Percentiles rank a stretch among this genome's conserved stretches.
phyloP scores from a whole-genome alignment of 495 filamentous ascomycete genomes.

The Penicillium coprophilum region DNA sequence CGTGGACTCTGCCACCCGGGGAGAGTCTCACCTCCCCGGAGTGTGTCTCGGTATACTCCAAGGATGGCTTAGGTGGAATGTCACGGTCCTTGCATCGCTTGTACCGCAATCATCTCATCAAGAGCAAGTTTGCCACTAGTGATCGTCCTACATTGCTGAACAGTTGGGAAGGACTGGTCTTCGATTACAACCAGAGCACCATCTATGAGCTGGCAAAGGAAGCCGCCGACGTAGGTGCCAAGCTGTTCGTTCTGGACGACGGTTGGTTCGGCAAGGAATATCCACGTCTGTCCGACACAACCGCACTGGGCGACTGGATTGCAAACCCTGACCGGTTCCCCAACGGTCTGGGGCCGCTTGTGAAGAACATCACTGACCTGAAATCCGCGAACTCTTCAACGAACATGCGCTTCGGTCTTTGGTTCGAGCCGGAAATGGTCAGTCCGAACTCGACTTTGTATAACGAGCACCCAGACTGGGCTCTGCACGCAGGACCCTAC shows the following conservation, averaged over 20 bases:
- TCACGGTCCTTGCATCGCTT: slow-evolving; percentile 53
- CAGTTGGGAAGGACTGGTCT: slow-evolving; percentile 57
- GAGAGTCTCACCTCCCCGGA: slow-evolving; percentile 54
- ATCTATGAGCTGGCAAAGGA: slow-evolving; percentile 50
- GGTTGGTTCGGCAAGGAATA: slow-evolving; percentile 59
- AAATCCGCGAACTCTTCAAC: slow-evolving; percentile 40
- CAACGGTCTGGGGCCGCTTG: slow-evolving; percentile 45
- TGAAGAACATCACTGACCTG: slow-evolving; percentile 44
- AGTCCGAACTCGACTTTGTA: slow-evolving; percentile 55
- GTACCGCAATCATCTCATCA: slow-evolving; percentile 55
- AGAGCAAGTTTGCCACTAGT: slow-evolving; percentile 48
- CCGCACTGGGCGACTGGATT: slow-evolving; percentile 56
- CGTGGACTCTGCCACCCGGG: slow-evolving; percentile 44
- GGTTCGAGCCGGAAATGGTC: slow-evolving; percentile 61
- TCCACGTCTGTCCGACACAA: slow-evolving; percentile 47
- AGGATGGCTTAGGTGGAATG: slow-evolving; percentile 53
- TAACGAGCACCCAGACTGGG: slow-evolving; percentile 55
- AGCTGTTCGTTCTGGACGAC: slow-evolving; percentile 57
- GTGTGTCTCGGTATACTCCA: slow-evolving; percentile 53
- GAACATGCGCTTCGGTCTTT: slow-evolving; percentile 53
- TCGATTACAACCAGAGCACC: slow-evolving; percentile 47
- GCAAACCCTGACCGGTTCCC: slow-evolving; percentile 54
- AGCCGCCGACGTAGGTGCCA: slow-evolving; percentile 50
- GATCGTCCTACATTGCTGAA: slow-evolving; percentile 54
- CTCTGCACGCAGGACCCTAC: slow-evolving; percentile 49